Evolutionary conservation across 805 yeast species (phyloP).

Genomic region (Metschnikowia santaceciliae): DNA sequence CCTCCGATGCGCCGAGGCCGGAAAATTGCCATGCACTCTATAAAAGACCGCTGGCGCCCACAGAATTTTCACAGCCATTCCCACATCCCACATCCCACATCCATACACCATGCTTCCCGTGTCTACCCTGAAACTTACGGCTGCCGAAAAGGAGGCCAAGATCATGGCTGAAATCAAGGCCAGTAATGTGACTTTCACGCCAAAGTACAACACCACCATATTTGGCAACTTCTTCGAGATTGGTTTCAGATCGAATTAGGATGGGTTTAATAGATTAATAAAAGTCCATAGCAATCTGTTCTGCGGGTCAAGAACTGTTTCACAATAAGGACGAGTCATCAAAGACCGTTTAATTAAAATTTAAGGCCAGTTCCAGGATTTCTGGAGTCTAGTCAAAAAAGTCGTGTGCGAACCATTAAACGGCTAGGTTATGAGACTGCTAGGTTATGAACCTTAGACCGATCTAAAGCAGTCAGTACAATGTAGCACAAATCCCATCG

Average conservation of each 20-base stretch:
- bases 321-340: no score
- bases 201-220: conserved; percentile 39
- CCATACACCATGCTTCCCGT: conserved; percentile 6
- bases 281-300: no score
- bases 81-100: background rate
- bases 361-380: no score
- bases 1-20: conserved; percentile 1
- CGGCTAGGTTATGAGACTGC: no score
- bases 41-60: conserved; percentile 1
- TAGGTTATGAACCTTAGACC: no score
- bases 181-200: conserved; percentile 30
- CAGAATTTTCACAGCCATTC: background rate
- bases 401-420: no score
- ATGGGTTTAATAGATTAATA: background rate
- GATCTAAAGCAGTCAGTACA: no score
- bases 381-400: no score
- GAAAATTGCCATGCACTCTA: background rate
- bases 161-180: conserved; percentile 43
- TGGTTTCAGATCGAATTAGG: conserved; percentile 13
- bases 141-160: conserved; percentile 43
- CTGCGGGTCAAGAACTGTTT: no score
- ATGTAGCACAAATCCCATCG: no score
- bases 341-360: no score
- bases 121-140: conserved; percentile 18
- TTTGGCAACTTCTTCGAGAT: conserved; percentile 40